These are phyloP conservation scores for Monosporozyma servazzii DNA, from an alignment of 805 yeast genomes.

Conservation along the genomic window DNA sequence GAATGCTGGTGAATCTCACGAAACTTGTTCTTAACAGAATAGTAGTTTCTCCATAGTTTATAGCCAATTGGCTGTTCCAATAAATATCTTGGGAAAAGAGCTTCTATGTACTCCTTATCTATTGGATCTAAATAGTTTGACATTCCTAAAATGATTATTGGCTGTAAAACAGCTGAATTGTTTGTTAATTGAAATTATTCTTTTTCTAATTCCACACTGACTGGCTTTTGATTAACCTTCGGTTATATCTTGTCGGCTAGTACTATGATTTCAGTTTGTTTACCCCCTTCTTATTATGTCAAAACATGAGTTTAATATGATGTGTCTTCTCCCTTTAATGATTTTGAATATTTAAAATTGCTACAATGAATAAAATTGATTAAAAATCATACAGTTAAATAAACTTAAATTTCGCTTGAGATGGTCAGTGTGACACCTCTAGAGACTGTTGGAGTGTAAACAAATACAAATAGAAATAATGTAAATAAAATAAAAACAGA, in stretches of 20 bases:
- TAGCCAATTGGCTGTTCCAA: slow-evolving; percentile 28
- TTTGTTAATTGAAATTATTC: not conserved
- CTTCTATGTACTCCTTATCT: slow-evolving; percentile 20
- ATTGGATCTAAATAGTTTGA: slow-evolving; percentile 21
- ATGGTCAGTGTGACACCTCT: not conserved
- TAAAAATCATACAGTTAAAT: not conserved
- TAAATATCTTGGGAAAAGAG: slow-evolving; percentile 25
- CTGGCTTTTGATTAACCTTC: not conserved
- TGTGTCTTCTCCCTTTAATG: not conserved
- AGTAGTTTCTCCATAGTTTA: slow-evolving; percentile 21
- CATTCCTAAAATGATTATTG: slow-evolving; percentile 1
- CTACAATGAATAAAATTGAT: not conserved
- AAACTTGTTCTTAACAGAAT: slow-evolving; percentile 20
- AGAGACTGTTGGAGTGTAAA: not conserved
- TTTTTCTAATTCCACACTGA: not conserved
- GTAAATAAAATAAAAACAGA: not conserved
- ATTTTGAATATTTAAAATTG: not conserved
- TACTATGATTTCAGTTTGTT: not conserved
- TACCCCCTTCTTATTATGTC: not conserved
- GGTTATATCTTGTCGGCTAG: not conserved
- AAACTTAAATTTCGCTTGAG: too few species aligned
- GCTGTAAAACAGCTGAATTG: not conserved
- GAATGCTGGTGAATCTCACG: slow-evolving; percentile 4
- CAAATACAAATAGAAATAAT: not conserved
- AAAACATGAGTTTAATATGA: not conserved